A percentile compares a stretch with the other conserved stretches of the same genome.
Evolutionary conservation across 2,329 filamentous ascomycete genomes (phyloP).

Genomic region (Colletotrichum camelliae): DNA sequence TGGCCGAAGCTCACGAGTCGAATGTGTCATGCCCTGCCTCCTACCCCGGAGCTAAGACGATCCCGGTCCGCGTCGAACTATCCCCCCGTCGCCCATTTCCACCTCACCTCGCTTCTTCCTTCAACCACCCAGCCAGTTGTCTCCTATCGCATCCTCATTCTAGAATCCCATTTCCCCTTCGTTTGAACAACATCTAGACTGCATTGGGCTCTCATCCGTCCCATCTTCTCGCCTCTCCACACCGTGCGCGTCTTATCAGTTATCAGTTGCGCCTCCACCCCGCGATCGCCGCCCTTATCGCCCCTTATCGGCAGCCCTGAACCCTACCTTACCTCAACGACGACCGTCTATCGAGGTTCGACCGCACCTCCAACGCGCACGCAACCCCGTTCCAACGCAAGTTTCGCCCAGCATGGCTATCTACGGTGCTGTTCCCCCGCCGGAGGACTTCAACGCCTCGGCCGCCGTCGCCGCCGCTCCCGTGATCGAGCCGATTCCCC

Average conservation of each 20-base stretch:
- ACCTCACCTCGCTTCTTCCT: neutral
- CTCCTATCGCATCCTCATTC: accelerated
- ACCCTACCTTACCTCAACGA: conserved; percentile 3
- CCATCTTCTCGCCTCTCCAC: neutral
- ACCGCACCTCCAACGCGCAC: neutral
- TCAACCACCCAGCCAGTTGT: neutral
- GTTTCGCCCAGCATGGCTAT: conserved; percentile 49
- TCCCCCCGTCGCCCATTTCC: neutral
- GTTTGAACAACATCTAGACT: neutral
- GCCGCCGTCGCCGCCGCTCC: conserved; percentile 20
- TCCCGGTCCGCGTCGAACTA: conserved; percentile 3
- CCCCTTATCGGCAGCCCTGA: conserved; percentile 16
- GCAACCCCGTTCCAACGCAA: neutral
- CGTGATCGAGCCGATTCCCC: conserved; percentile 22
- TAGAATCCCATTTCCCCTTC: neutral
- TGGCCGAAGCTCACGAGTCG: conserved; percentile 8
- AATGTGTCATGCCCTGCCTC: conserved; percentile 9
- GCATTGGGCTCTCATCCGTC: neutral
- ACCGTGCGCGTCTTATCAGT: neutral
- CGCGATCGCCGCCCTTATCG: conserved; percentile 11
- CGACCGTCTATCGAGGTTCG: neutral
- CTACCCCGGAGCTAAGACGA: conserved; percentile 10
- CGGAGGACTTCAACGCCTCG: conserved; percentile 33
- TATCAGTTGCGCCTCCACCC: conserved; percentile 1
- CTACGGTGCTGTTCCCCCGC: conserved; percentile 58